These are phyloP conservation scores for Biancaea sappan DNA, from an alignment of 306 rosid genomes.

Conservation along the genomic window DNA sequence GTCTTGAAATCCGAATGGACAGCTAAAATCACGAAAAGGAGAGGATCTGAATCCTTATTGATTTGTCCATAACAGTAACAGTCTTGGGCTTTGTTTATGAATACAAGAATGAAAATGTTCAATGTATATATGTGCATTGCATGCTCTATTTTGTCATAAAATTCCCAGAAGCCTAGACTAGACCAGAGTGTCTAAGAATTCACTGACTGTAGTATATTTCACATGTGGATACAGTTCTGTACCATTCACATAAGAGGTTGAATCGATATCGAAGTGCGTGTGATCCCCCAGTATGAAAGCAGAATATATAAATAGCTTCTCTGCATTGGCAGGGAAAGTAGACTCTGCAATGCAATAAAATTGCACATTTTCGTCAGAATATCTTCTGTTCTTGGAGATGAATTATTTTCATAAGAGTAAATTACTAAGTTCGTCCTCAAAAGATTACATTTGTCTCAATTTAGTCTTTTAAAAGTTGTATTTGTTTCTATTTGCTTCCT, in stretches of 20 bases:
- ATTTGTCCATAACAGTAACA: background rate
- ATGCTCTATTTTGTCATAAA: background rate
- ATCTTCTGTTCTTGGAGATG: background rate
- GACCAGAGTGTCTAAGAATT: slow-evolving; percentile 59
- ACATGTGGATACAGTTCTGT: slow-evolving; percentile 64
- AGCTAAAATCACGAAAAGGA: too few relatives aligned
- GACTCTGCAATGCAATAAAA: slow-evolving; percentile 53
- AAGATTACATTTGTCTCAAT: too few relatives aligned
- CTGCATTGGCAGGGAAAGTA: slow-evolving; percentile 65
- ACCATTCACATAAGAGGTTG: slow-evolving; percentile 61
- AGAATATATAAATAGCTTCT: slow-evolving; percentile 67
- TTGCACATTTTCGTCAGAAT: background rate
- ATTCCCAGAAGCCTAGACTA: slow-evolving; percentile 23
- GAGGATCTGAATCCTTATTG: too few relatives aligned
- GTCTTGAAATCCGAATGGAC: too few relatives aligned
- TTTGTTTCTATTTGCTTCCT: too few relatives aligned
- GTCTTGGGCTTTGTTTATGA: background rate
- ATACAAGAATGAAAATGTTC: background rate
- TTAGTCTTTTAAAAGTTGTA: too few relatives aligned
- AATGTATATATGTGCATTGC: background rate
- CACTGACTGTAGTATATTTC: slow-evolving; percentile 63
- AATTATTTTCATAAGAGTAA: too few relatives aligned
- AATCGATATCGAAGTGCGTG: slow-evolving; percentile 63
- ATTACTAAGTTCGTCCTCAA: too few relatives aligned
- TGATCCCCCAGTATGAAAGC: slow-evolving; percentile 89